Evolutionary conservation across 2,329 filamentous ascomycete genomes (phyloP), one percentile per base, ranked within the genome.

Genomic region (Neospermospora avenae): DNA sequence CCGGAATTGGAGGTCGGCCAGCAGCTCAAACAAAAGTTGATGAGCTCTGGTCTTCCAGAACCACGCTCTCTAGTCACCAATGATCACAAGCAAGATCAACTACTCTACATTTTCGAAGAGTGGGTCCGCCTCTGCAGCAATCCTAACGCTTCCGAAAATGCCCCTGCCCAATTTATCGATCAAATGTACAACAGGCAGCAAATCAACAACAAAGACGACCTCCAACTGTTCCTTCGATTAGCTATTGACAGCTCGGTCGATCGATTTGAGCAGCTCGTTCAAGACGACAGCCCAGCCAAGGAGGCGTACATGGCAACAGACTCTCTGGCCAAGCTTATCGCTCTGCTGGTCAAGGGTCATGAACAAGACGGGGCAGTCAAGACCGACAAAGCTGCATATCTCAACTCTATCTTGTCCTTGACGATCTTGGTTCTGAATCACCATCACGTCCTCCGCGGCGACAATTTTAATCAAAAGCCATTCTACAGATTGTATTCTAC

Each of bases 71-170:
- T 80, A 57, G 74, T 80, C 55, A 76, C 80, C 31, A 84, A 81
- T 22, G 84, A 87, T 59, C 81, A 84, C 53, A 87, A 87, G 67
- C 85, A 87, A 63, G 91, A 96, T 63, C 91, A 97, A 73, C 85
- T 96, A 76, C 91, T 96, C 68, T 98, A 99, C 72, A 83, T 97
- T 20, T 97, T 99, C 70, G 92, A 93, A 45, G 95, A 99, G 76
- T 99, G 95, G 95, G 84, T 93, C 28, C 86, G 88, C 61, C 82
- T 97, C 7, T 88, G 83, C 76, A 89, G 89, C 74, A 90, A 91
- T 68, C 83, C 86, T n/a, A 85, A 87, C 66, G 85, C 88, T 3
- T 86, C 88, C 3, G 88, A 91, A 63, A 89, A 88, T 70, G 84
- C 87, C 0, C 80, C 86, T 57, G 78, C 83, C 5, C 84, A 90